These are phyloP conservation scores for Diaporthe nobilis DNA, from an alignment of 2,329 filamentous ascomycete species.

Conservation along the genomic window DNA sequence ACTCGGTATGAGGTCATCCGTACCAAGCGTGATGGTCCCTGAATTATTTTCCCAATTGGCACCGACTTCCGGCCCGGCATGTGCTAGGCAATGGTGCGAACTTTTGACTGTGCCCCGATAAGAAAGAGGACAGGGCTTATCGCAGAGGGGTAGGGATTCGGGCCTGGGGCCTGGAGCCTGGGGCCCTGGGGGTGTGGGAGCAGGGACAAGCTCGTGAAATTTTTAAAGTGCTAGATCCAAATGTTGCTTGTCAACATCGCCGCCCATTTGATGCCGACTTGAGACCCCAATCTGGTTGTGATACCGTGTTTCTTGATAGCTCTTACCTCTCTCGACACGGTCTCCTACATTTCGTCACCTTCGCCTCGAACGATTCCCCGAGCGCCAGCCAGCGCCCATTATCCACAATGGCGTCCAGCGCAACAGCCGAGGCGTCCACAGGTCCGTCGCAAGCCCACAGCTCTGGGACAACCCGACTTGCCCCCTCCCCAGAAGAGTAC, in stretches of 20 bases:
- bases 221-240: constrained; percentile 12
- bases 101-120: neutral
- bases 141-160: constrained; percentile 3
- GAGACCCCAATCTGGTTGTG: neutral
- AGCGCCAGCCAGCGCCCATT: neutral
- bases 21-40: neutral
- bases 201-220: constrained; percentile 30
- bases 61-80: neutral
- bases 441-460: neutral
- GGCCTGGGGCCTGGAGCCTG: neutral
- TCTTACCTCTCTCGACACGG: neutral
- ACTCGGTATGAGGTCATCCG: constrained; percentile 15
- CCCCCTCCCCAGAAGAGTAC: neutral
- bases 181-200: neutral
- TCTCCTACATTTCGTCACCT: neutral
- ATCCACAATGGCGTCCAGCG: constrained; percentile 34
- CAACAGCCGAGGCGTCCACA: constrained; percentile 36
- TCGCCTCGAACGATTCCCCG: neutral
- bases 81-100: neutral
- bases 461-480: neutral
- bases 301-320: neutral
- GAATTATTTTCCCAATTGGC: neutral
- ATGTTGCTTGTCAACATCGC: neutral
- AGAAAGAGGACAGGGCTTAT: constrained; percentile 28
- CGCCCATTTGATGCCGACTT: neutral